Conservation (phyloP, 257 asterid genomes). For the Nicotiana undulata region DNA sequence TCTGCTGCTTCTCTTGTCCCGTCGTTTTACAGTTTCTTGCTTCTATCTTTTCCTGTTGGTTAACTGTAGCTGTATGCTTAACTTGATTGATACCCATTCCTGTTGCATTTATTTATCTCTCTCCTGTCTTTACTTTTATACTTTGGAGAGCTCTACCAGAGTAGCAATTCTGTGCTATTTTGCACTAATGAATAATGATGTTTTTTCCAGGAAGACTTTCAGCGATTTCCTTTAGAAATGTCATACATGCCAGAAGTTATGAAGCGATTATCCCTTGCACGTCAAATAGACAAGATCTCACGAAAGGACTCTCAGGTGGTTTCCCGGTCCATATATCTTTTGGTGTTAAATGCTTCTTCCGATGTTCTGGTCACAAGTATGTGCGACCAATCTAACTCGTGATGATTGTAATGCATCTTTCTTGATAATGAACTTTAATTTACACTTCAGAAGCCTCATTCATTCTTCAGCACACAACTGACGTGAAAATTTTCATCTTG, state of each 20-base stretch:
- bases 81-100: not conserved
- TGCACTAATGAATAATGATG: not conserved
- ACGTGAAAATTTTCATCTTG: not conserved
- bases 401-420: not conserved
- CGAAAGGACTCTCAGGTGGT: slow-evolving; percentile 83
- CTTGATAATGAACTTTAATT: not conserved
- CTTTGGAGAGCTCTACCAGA: not conserved
- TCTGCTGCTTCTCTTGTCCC: not conserved
- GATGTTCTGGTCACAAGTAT: not conserved
- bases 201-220: slow-evolving; percentile 68
- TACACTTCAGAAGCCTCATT: not conserved
- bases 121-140: not conserved
- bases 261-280: slow-evolving; percentile 89
- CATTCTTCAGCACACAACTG: not conserved
- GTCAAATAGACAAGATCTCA: slow-evolving; percentile 72
- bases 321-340: not conserved
- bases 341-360: not conserved
- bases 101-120: not conserved
- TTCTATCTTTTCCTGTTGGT: not conserved
- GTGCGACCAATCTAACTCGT: not conserved
- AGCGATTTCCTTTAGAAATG: slow-evolving; percentile 68
- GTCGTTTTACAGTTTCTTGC: not conserved
- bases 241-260: slow-evolving; percentile 79
- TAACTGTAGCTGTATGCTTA: not conserved
- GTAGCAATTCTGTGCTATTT: not conserved